These are phyloP conservation scores for Naganishia onofrii DNA, from an alignment of 768 basidiomycete species.

Conservation along the genomic window DNA sequence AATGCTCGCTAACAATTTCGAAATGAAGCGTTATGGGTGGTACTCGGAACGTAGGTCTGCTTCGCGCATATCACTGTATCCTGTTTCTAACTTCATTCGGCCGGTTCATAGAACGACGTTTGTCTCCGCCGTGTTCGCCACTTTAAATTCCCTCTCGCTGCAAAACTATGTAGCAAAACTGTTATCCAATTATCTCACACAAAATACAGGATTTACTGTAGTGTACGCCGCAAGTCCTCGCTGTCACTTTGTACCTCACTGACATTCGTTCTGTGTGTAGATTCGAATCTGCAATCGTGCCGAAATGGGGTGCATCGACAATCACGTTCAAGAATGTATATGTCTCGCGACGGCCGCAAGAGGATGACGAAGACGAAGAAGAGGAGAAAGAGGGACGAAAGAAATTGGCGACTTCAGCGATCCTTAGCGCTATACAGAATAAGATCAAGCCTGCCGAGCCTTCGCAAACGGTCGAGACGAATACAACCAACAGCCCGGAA, in stretches of 20 bases:
- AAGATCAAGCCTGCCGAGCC: slow-evolving; percentile 4
- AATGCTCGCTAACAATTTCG: background rate
- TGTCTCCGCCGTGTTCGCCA: slow-evolving; percentile 86
- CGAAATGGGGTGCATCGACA: slow-evolving; percentile 92
- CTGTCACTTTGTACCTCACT: background rate
- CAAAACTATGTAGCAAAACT: slow-evolving; percentile 78
- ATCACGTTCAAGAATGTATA: slow-evolving; percentile 97
- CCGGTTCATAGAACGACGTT: slow-evolving; percentile 71
- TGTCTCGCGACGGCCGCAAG: slow-evolving; percentile 70
- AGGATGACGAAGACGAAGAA: slow-evolving; percentile 62
- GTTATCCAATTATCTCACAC: slow-evolving; percentile 88
- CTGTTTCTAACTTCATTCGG: background rate
- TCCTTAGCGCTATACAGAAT: slow-evolving; percentile 14
- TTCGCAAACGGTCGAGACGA: slow-evolving; percentile 26
- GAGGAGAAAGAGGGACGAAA: slow-evolving; percentile 30
- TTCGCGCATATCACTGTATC: background rate
- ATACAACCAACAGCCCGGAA: slow-evolving; percentile 30
- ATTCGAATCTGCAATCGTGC: slow-evolving; percentile 87
- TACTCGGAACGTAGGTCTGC: slow-evolving; percentile 78
- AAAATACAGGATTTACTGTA: slow-evolving; percentile 89
- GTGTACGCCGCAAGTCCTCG: background rate
- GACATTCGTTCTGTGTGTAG: slow-evolving; percentile 55
- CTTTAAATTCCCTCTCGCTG: slow-evolving; percentile 69
- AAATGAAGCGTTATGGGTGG: slow-evolving; percentile 72
- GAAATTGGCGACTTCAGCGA: slow-evolving; percentile 1